Evolutionary conservation across 2,329 filamentous ascomycete species (phyloP).

Genomic region (Magnaporthiopsis incrustans): DNA sequence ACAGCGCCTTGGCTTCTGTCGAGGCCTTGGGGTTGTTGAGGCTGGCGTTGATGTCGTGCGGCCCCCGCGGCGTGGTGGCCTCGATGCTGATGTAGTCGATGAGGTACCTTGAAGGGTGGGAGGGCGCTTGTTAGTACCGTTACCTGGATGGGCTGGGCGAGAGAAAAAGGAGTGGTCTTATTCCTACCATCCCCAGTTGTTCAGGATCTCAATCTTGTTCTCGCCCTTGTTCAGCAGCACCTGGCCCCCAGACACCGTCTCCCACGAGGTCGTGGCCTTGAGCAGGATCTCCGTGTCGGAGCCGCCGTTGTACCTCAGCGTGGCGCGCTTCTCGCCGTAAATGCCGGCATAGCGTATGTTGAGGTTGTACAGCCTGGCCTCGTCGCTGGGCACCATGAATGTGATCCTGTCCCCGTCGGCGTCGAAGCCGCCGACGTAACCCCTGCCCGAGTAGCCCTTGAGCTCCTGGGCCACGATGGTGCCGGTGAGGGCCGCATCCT

Average conservation of each 20-base stretch:
- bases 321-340: slow-evolving; percentile 36
- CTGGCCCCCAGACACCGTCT: slow-evolving; percentile 32
- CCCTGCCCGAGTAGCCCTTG: slow-evolving; percentile 32
- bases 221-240: slow-evolving; percentile 32
- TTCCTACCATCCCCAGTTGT: slow-evolving; percentile 41
- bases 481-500: slow-evolving; percentile 31
- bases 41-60: slow-evolving; percentile 29
- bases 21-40: slow-evolving; percentile 31
- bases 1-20: slow-evolving; percentile 27
- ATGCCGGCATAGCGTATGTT: slow-evolving; percentile 34
- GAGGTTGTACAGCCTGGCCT: slow-evolving; percentile 33
- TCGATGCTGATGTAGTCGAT: slow-evolving; percentile 35
- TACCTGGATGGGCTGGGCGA: too few relatives aligned
- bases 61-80: slow-evolving; percentile 16
- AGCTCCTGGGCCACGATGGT: slow-evolving; percentile 29
- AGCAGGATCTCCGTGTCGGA: slow-evolving; percentile 32
- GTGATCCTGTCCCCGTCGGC: slow-evolving; percentile 31
- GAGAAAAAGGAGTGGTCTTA: too few relatives aligned
- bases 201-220: slow-evolving; percentile 37
- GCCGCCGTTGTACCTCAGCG: slow-evolving; percentile 33
- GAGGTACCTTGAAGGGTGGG: slow-evolving; percentile 21
- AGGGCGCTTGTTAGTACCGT: too few relatives aligned
- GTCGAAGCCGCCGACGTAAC: slow-evolving; percentile 40
- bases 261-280: slow-evolving; percentile 28
- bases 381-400: slow-evolving; percentile 29